Conservation (phyloP, 257 asterid genomes). For the Anisodus tanguticus region DNA sequence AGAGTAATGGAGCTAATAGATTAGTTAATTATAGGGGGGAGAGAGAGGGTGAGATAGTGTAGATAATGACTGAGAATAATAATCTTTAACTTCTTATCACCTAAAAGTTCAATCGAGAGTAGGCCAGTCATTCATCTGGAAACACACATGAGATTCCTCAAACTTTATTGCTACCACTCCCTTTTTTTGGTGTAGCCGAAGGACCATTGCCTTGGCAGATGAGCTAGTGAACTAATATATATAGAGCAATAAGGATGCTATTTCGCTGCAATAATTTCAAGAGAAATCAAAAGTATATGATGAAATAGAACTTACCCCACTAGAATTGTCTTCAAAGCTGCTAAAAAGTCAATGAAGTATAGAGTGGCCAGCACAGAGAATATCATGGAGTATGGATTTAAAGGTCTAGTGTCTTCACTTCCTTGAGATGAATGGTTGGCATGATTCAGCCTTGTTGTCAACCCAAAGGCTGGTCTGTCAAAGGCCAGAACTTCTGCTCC, state of each 20-base stretch:
- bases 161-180: not conserved
- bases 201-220: not conserved
- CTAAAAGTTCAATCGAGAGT: slow-evolving; percentile 1
- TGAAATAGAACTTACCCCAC: slow-evolving; percentile 71
- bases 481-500: slow-evolving; percentile 87
- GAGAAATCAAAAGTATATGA: slow-evolving; percentile 30
- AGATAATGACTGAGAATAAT: not conserved
- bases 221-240: not conserved
- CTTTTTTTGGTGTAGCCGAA: not conserved
- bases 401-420: slow-evolving; percentile 52
- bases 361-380: slow-evolving; percentile 79
- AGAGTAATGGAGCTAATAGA: not conserved
- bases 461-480: slow-evolving; percentile 97
- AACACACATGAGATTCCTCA: not conserved
- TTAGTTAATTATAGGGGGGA: not conserved
- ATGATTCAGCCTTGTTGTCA: slow-evolving; percentile 71
- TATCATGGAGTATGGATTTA: slow-evolving; percentile 77
- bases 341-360: slow-evolving; percentile 73
- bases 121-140: slow-evolving; percentile 8
- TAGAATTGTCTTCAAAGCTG: slow-evolving; percentile 75
- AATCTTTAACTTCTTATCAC: not conserved
- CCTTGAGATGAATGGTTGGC: slow-evolving; percentile 39
- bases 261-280: not conserved
- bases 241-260: not conserved
- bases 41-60: too few species aligned